Evolutionary conservation across 352 stramenopile species (phyloP).

Genomic region (Phytophthora cactorum): DNA sequence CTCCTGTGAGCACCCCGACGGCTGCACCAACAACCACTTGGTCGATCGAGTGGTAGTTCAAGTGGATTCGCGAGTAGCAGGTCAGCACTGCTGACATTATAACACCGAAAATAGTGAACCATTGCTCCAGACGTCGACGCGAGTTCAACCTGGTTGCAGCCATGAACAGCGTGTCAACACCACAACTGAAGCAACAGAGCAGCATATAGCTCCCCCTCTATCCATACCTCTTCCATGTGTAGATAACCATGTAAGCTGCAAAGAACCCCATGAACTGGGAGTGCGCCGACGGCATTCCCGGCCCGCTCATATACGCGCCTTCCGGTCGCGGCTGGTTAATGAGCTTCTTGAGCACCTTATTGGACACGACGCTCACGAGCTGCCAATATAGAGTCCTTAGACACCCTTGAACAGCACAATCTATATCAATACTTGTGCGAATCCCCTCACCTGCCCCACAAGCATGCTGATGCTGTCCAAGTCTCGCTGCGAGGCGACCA

Average conservation of each 20-base stretch:
- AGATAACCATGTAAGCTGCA: conserved; percentile 67
- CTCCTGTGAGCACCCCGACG: conserved; percentile 51
- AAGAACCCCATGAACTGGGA: conserved; percentile 88
- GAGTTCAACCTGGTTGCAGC: conserved; percentile 51
- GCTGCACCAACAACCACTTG: conserved; percentile 67
- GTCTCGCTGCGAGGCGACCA: conserved; percentile 82
- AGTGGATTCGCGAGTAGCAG: conserved; percentile 74
- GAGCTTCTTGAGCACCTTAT: conserved; percentile 80
- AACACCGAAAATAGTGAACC: conserved; percentile 58
- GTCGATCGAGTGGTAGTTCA: conserved; percentile 82
- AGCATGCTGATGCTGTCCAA: conserved; percentile 77
- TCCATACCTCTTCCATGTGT: conserved; percentile 66
- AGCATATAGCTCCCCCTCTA: neutral
- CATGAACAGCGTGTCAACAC: neutral
- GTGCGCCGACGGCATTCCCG: conserved; percentile 83
- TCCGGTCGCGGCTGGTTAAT: conserved; percentile 75
- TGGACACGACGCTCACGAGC: conserved; percentile 75
- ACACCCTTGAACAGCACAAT: neutral
- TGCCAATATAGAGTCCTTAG: conserved; percentile 22
- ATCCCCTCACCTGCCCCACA: conserved; percentile 58
- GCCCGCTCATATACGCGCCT: conserved; percentile 66
- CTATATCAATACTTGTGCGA: conserved; percentile 1
- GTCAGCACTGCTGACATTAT: conserved; percentile 58
- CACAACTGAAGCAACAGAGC: conserved; percentile 3
- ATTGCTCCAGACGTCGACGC: conserved; percentile 63